Conservation (phyloP, 345 rosid genomes). For the Syzygium aqueum region DNA sequence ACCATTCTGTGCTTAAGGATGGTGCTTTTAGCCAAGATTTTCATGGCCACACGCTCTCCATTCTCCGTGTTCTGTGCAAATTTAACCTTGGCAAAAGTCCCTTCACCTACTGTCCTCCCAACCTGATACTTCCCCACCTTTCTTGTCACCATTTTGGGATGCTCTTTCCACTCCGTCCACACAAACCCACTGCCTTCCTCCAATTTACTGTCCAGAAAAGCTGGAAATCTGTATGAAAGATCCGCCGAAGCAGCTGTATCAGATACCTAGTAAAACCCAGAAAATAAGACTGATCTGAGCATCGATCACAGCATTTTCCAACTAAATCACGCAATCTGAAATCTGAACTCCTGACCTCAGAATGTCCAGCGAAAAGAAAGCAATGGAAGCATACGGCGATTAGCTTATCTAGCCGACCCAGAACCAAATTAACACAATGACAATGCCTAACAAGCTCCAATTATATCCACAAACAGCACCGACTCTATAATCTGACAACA, state of each 20-base stretch:
- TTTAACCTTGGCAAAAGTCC: conserved; percentile 93
- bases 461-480: background rate
- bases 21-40: conserved; percentile 70
- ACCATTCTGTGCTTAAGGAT: conserved; percentile 79
- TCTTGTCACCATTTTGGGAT: conserved; percentile 27
- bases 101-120: conserved; percentile 85
- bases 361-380: background rate
- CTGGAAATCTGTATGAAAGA: background rate
- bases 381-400: background rate
- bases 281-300: background rate
- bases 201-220: background rate
- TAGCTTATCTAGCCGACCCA: background rate
- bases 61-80: conserved; percentile 63
- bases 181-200: background rate
- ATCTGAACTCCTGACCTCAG: background rate
- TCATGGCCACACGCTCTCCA: conserved; percentile 77
- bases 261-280: background rate
- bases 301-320: background rate
- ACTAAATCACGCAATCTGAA: background rate
- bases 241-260: background rate
- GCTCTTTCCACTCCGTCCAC: background rate
- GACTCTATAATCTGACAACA: background rate
- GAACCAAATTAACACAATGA: background rate
- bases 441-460: background rate
- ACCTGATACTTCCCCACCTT: conserved; percentile 46